Evolutionary conservation across 805 yeast species (phyloP).

Genomic region (Lachancea waltii): DNA sequence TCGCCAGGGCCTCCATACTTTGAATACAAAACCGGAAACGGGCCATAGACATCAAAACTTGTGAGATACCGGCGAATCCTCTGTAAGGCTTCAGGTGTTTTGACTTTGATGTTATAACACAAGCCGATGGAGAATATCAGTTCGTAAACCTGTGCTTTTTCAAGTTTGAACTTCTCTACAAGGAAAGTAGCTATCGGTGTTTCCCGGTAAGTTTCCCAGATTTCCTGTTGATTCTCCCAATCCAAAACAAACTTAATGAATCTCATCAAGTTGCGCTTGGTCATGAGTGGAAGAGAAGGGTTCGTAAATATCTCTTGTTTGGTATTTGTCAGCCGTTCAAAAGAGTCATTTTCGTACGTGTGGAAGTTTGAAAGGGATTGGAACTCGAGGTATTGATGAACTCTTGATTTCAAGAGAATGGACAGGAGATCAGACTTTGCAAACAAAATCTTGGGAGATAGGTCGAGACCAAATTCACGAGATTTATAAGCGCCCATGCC

Average conservation of each 20-base stretch:
- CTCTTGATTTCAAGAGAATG: constrained; percentile 74
- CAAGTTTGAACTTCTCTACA: constrained; percentile 58
- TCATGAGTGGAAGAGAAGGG: constrained; percentile 62
- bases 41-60: constrained; percentile 88
- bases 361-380: constrained; percentile 85
- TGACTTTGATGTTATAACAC: constrained; percentile 51
- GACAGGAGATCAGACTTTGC: constrained; percentile 84
- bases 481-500: constrained; percentile 42
- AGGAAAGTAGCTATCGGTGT: constrained; percentile 56
- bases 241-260: constrained; percentile 80
- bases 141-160: constrained; percentile 71
- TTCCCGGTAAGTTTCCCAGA: constrained; percentile 51
- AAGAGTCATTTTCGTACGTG: constrained; percentile 86
- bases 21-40: constrained; percentile 84
- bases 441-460: constrained; percentile 80
- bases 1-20: constrained; percentile 97
- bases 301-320: constrained; percentile 93
- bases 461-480: constrained; percentile 78
- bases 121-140: constrained; percentile 82
- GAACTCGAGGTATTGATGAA: constrained; percentile 86
- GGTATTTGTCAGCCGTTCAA: constrained; percentile 78
- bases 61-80: constrained; percentile 77
- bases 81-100: constrained; percentile 68
- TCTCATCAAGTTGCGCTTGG: constrained; percentile 79
- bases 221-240: constrained; percentile 53